Conservation (phyloP, 75 land plant species). For the Cryptomeria japonica region DNA sequence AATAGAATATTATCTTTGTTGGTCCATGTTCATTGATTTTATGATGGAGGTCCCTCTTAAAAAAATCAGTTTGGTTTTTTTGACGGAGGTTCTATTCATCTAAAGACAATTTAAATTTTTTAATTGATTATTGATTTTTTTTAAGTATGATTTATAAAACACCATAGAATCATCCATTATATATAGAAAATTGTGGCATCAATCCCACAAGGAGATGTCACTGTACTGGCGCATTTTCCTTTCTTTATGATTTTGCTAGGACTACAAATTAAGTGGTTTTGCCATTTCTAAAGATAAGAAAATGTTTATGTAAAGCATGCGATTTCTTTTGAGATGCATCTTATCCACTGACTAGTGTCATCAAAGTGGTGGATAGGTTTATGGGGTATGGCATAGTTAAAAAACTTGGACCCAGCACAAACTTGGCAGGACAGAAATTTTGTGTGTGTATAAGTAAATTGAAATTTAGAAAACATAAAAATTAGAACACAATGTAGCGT, state of each 20-base stretch:
- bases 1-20: not conserved
- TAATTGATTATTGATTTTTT: not conserved
- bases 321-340: not conserved
- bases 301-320: not conserved
- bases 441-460: too few species aligned
- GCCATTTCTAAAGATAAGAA: not conserved
- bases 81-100: not conserved
- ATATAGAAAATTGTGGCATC: not conserved
- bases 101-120: not conserved
- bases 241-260: not conserved
- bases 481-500: too few species aligned
- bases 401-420: too few species aligned
- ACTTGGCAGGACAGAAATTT: too few species aligned
- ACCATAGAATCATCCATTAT: not conserved
- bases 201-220: not conserved
- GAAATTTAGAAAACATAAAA: too few species aligned
- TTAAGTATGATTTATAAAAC: not conserved
- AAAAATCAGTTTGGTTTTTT: not conserved
- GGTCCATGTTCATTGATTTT: constrained; percentile 2
- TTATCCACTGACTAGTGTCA: not conserved
- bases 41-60: not conserved
- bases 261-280: not conserved
- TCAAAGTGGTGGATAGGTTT: too few species aligned
- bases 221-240: not conserved
- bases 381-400: too few species aligned